Evolutionary conservation across 2,329 filamentous ascomycete genomes (phyloP).

Genomic region (Drechmeria coniospora): DNA sequence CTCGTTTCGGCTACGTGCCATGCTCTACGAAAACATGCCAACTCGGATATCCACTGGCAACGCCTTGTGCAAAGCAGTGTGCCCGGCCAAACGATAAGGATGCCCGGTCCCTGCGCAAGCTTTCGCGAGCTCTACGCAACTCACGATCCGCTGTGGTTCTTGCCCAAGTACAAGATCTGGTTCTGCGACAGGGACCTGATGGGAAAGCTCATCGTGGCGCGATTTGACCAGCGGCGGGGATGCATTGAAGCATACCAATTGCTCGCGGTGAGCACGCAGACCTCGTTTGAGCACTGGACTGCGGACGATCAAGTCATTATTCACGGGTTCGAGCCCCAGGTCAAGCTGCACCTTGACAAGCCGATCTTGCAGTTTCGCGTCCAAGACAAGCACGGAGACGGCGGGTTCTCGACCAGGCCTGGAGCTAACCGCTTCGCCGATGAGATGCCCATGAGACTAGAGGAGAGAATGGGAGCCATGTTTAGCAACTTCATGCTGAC

Average conservation of each 20-base stretch:
- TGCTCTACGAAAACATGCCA: conserved; percentile 40
- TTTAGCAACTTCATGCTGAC: conserved; percentile 56
- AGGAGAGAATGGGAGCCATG: conserved; percentile 30
- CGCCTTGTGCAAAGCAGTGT: conserved; percentile 53
- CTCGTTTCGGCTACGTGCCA: conserved; percentile 45
- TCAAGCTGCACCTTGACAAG: conserved; percentile 59
- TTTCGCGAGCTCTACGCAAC: conserved; percentile 59
- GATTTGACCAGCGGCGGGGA: conserved; percentile 57
- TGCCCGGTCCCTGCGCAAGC: conserved; percentile 41
- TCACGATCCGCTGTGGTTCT: conserved; percentile 74
- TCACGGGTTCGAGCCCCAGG: conserved; percentile 53
- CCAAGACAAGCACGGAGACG: conserved; percentile 8
- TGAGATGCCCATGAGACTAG: conserved; percentile 37
- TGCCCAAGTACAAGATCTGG: conserved; percentile 70
- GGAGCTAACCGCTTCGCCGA: conserved; percentile 26
- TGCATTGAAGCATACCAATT: conserved; percentile 72
- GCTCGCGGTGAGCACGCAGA: conserved; percentile 44
- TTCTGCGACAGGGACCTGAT: conserved; percentile 60
- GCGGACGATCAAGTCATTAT: conserved; percentile 51
- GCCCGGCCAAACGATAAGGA: conserved; percentile 35
- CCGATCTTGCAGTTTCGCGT: conserved; percentile 46
- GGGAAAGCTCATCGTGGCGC: conserved; percentile 60
- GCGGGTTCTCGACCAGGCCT: conserved; percentile 7
- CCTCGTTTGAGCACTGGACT: conserved; percentile 47
- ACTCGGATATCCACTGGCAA: conserved; percentile 58